Percentiles rank a stretch among this genome's conserved stretches.
phyloP scores from a whole-genome alignment of 768 basidiomycete genomes.

The Leccinum barrowsii region DNA sequence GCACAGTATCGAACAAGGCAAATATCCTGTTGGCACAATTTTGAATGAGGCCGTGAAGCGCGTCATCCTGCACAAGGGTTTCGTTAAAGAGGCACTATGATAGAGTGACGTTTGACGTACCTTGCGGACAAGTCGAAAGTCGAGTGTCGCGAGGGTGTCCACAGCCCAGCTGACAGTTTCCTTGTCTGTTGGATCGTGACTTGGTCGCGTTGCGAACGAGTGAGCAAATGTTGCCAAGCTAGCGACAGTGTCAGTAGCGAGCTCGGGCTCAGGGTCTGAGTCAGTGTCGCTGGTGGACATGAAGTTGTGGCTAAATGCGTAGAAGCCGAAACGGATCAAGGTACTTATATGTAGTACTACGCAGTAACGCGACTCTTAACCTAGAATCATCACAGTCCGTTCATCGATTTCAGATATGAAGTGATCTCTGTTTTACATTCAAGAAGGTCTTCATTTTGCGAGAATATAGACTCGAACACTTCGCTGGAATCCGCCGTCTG shows the following conservation, averaged over 20 bases:
- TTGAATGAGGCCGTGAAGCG: slow-evolving; percentile 34
- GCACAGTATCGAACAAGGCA: slow-evolving; percentile 27
- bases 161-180: slow-evolving; percentile 23
- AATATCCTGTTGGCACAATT: slow-evolving; percentile 33
- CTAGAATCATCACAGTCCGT: slow-evolving; percentile 41
- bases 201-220: slow-evolving; percentile 10
- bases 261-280: slow-evolving; percentile 46
- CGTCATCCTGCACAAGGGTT: slow-evolving; percentile 27
- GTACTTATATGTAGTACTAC: background rate
- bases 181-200: background rate
- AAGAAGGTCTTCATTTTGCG: slow-evolving; percentile 47
- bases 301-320: slow-evolving; percentile 1
- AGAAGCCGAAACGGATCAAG: background rate
- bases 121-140: slow-evolving; percentile 30
- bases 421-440: slow-evolving; percentile 55
- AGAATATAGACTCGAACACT: slow-evolving; percentile 62
- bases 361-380: background rate
- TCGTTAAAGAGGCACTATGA: background rate
- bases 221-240: slow-evolving; percentile 20
- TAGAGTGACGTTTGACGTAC: slow-evolving; percentile 6
- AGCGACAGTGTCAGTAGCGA: slow-evolving; percentile 9
- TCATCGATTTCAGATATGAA: slow-evolving; percentile 54
- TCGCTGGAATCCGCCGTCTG: slow-evolving; percentile 58
- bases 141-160: slow-evolving; percentile 23
- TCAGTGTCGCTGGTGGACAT: slow-evolving; percentile 57